Evolutionary conservation across 1,284 basidiomycete species (phyloP), one percentile per base, ranked within the genome.

Genomic region (Tilletiaria anomala): DNA sequence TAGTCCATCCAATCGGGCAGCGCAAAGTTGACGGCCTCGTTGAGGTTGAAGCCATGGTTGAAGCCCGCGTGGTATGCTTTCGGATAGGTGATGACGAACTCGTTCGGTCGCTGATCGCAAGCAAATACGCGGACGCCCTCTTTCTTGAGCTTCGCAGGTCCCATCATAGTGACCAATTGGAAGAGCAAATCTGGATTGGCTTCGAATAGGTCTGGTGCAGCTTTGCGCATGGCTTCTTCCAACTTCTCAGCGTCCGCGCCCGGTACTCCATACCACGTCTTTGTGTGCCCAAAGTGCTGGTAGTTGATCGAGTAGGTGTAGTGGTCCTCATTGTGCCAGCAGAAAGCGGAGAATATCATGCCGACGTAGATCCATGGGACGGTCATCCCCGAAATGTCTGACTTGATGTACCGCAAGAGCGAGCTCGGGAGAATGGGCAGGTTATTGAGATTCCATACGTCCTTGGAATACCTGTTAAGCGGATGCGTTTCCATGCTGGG

Each of bases 301-400:
- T 32, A 68, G 51, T 53, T 66, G 58, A 57, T 50, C 37, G 47
- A 51, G 69, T 93, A 96, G 10, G 89, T 96, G 69, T 91, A 93
- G 70, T 97, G 93, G 70, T 97, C 93, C 78, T 99, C 93, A 67
- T 97, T 97, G 70, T 99, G 93, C 93, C 93, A 99, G 69, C 91
- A 96, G 70, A 99, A 99, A 1, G 93, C 91, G 8, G 89, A 94
- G 69, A 97, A 96, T 35, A 89, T 76, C 91, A 99, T 97, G 38
- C 93, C 93, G 45, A 97, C 87, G 68, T 99, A 97, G 42, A 89
- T 93, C 93, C 93, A 99, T 5, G 93, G 93, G 3, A 96, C 87
- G 0, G 93, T 99, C 93, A 97, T 97, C 15, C 93, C 93, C 42
- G 88, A 96, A 45, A 99, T 94, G 68, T 97, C 91, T 4, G 86